Conservation (phyloP, 305 asterid genomes). For the Rubia occidens region DNA sequence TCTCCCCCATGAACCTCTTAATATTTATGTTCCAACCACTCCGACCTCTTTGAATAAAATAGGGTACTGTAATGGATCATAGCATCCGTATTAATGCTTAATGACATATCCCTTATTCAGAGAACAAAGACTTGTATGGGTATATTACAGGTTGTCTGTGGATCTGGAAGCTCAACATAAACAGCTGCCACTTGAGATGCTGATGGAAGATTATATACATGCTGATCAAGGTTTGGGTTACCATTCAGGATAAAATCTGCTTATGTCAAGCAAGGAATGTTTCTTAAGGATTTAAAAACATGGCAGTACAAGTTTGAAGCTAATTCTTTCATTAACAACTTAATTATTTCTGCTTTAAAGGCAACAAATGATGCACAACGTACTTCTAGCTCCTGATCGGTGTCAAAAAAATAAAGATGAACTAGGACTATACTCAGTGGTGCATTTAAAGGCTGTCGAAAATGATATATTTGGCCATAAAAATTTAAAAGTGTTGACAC, state of each 20-base stretch:
- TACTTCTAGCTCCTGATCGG: background rate
- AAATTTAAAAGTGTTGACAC: too few relatives aligned
- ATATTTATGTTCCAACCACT: constrained; percentile 3
- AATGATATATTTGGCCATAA: too few relatives aligned
- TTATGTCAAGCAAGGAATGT: background rate
- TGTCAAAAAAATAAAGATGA: background rate
- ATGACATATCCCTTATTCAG: background rate
- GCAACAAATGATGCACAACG: background rate
- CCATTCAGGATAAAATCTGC: background rate
- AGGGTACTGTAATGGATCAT: constrained; percentile 17
- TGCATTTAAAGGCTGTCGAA: too few relatives aligned
- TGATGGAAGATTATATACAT: background rate
- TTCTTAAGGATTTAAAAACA: background rate
- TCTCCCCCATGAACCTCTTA: background rate
- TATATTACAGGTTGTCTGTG: background rate
- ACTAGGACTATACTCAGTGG: background rate
- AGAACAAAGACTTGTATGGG: background rate
- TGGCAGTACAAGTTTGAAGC: background rate
- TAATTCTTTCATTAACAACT: background rate
- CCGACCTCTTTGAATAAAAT: constrained; percentile 4
- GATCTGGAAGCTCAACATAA: background rate
- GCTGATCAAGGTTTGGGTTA: constrained; percentile 1
- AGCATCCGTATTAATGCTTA: constrained; percentile 6
- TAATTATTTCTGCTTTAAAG: background rate
- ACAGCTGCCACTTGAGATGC: background rate